These are phyloP conservation scores for Vanderwaltozyma yarrowii DNA, from an alignment of 805 yeast genomes.

Conservation along the genomic window DNA sequence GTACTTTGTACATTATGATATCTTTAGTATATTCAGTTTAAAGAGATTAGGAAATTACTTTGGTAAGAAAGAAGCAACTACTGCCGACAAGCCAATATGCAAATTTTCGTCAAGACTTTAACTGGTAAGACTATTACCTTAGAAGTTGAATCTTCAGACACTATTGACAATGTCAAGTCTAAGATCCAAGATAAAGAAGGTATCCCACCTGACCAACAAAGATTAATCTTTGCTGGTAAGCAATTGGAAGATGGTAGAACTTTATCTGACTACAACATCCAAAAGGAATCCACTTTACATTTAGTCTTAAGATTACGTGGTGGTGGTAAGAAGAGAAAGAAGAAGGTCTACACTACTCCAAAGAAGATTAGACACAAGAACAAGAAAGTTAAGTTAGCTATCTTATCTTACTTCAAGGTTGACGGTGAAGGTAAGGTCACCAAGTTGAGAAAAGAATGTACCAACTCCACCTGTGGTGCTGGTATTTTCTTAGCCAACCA, in stretches of 20 bases:
- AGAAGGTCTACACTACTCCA: constrained; percentile 99
- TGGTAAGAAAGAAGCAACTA: constrained; percentile 32
- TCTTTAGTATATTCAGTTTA: too few relatives aligned
- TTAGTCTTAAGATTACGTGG: constrained; percentile 97
- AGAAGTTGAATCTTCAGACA: constrained; percentile 96
- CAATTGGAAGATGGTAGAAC: constrained; percentile 96
- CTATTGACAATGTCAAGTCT: constrained; percentile 92
- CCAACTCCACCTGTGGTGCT: constrained; percentile 90
- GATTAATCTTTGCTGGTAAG: constrained; percentile 96
- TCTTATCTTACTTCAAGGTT: constrained; percentile 98
- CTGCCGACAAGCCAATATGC: constrained; percentile 60
- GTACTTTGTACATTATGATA: too few relatives aligned
- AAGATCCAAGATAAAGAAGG: constrained; percentile 97
- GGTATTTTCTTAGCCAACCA: constrained; percentile 99
- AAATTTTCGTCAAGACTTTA: constrained; percentile 98
- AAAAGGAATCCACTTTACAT: constrained; percentile 93
- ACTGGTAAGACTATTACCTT: constrained; percentile 99
- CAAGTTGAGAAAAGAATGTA: constrained; percentile 98
- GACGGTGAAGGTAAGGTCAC: constrained; percentile 97
- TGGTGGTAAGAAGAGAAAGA: constrained; percentile 99
- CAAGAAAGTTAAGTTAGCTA: constrained; percentile 99
- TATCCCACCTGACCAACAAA: constrained; percentile 96
- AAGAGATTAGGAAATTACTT: constrained; percentile 3
- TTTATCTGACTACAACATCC: constrained; percentile 94
- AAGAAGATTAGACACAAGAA: constrained; percentile 99